These are phyloP conservation scores for Hygrophila difformis DNA, from an alignment of 257 asterid species.

Conservation along the genomic window DNA sequence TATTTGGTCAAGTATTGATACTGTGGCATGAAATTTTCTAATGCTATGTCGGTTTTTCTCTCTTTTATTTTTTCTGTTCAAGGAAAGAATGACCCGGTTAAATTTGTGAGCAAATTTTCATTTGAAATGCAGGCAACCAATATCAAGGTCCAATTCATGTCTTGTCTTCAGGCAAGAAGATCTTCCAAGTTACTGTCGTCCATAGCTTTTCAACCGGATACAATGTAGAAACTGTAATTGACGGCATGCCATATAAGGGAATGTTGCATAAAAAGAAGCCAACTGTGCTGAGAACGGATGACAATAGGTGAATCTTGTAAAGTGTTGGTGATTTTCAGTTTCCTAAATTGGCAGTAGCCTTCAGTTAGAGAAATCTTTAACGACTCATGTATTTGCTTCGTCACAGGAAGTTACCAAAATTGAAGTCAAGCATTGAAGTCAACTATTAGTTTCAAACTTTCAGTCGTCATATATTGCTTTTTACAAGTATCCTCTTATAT, in stretches of 20 bases:
- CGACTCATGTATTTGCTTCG: constrained; percentile 15
- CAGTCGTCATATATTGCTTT: no score
- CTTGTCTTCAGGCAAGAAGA: constrained; percentile 52
- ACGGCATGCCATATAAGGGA: constrained; percentile 88
- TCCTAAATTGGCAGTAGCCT: constrained; percentile 1
- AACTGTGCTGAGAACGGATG: constrained; percentile 26
- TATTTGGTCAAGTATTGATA: no score
- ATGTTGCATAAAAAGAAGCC: constrained; percentile 50
- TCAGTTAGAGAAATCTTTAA: constrained; percentile 8
- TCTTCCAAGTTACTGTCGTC: constrained; percentile 80
- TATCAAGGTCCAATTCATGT: constrained; percentile 37
- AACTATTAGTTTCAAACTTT: no score
- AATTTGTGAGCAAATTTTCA: no score
- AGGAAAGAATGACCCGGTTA: no score
- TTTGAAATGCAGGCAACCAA: constrained; percentile 44
- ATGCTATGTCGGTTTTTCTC: no score
- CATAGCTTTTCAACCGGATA: constrained; percentile 55
- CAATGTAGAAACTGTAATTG: constrained; percentile 75
- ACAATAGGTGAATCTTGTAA: constrained; percentile 32
- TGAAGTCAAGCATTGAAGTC: no score
- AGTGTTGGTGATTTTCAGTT: constrained; percentile 9
- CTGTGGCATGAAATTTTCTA: no score
- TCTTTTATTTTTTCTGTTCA: no score
- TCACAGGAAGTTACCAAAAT: constrained; percentile 47
- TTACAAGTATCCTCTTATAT: no score